Base-by-base conservation (phyloP, 2,329 filamentous ascomycete species). In the Dendryphion nanum region DNA sequence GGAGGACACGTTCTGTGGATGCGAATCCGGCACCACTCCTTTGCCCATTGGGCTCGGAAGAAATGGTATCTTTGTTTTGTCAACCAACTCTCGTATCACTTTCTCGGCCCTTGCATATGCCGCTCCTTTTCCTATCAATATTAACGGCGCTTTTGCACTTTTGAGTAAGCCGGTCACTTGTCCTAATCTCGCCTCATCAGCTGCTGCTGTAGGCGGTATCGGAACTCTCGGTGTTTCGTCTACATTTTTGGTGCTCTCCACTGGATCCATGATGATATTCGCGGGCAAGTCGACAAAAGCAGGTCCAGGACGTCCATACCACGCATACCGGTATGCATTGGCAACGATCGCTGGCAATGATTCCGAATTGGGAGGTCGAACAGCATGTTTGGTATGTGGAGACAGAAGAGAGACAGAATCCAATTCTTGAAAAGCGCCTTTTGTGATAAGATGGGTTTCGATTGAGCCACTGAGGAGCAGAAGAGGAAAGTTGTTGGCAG, bases 41-140 rank as follows among this genome's bases (percentile, higher is more conserved):
- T 79, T 79, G 5, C 76, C 77, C 74, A 79, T 79, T 2, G 76
- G 77, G 2, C 74, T 77, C 0, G 76, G 75, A 7, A 80, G 59
- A 61, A 80, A 79, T 1, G 75, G 75, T 4, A 80, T 61, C 17
- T 70, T 62, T 6, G 73, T 73, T n/a, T 44, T 48, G 20, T 74
- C 57, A 16, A 78, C 63, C 18, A 79, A 55, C 13, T 58, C 47
- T 17, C 69, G 60, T 35, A 78, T 71, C 2, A 56, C 55, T 2
- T 37, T 23, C 47, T 79, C 76, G 4, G 76, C 72, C 35, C 68
- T 66, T 17, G 73, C 70, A 55, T 77, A 78, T 17, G 75, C 73
- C 4, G 75, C 73, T 4, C 75, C 76, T 46, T 79, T 79, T 1
- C 77, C 76, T 38, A 79, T 58, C 18, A 79, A 66, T 3, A 80